These are phyloP conservation scores for Glycine tomentella DNA, from an alignment of 306 rosid genomes.

Conservation along the genomic window DNA sequence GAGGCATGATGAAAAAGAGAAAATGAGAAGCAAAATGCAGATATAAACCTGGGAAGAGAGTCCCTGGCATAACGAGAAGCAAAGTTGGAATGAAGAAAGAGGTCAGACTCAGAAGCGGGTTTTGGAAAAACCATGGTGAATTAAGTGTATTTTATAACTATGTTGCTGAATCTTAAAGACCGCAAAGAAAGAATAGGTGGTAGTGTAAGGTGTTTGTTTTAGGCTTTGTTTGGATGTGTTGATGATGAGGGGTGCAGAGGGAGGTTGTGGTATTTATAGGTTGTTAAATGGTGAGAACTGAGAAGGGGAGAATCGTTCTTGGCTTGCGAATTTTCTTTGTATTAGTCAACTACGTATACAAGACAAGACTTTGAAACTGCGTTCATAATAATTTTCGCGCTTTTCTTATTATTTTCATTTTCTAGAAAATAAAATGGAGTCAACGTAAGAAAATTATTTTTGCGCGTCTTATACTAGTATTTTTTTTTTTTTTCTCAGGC, in stretches of 20 bases:
- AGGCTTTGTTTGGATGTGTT: not conserved
- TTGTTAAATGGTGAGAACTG: not conserved
- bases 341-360: not conserved
- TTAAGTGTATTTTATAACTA: not conserved
- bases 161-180: not conserved
- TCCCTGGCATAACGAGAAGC: constrained; percentile 27
- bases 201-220: too few species aligned
- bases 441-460: not conserved
- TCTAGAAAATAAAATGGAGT: not conserved
- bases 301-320: constrained; percentile 37
- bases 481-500: too few species aligned
- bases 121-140: constrained; percentile 49
- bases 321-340: constrained; percentile 18
- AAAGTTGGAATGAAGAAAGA: constrained; percentile 43
- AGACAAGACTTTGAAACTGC: too few species aligned
- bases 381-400: not conserved
- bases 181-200: not conserved
- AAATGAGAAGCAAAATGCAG: not conserved
- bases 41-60: constrained; percentile 53
- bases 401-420: not conserved
- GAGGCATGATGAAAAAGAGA: too few species aligned
- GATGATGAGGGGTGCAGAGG: not conserved
- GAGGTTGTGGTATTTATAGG: constrained; percentile 41
- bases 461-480: not conserved
- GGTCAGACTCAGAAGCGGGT: constrained; percentile 46